Conservation (phyloP, 2,329 filamentous ascomycete genomes). For the Colletotrichum coccodes region DNA sequence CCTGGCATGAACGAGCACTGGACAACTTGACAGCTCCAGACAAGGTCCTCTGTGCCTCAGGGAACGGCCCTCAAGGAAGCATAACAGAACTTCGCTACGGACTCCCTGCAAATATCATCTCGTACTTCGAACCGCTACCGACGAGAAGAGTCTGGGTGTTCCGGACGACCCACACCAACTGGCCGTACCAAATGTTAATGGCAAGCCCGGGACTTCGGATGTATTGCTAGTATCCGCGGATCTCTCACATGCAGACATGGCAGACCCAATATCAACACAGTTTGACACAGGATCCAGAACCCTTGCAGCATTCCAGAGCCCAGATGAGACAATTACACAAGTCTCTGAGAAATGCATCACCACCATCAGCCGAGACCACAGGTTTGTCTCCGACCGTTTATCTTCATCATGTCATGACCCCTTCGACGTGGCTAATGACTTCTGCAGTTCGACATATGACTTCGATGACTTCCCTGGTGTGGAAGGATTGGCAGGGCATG, state of each 20-base stretch:
- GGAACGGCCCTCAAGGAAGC: slow-evolving; percentile 69
- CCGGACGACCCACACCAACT: slow-evolving; percentile 38
- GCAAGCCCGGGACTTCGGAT: slow-evolving; percentile 59
- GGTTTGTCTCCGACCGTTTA: slow-evolving; percentile 43
- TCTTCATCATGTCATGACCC: neutral
- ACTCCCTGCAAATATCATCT: slow-evolving; percentile 73
- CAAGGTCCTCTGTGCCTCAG: slow-evolving; percentile 73
- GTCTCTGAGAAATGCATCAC: slow-evolving; percentile 61
- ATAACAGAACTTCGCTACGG: slow-evolving; percentile 78
- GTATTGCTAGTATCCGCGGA: slow-evolving; percentile 60
- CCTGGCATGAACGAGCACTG: slow-evolving; percentile 21
- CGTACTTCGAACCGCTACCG: slow-evolving; percentile 63
- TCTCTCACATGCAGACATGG: slow-evolving; percentile 55
- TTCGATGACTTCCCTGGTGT: slow-evolving; percentile 26
- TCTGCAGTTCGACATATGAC: neutral
- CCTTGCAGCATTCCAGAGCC: slow-evolving; percentile 53
- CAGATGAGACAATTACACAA: slow-evolving; percentile 57
- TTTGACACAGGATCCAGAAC: slow-evolving; percentile 67
- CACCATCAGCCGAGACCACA: slow-evolving; percentile 46
- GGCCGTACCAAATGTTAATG: slow-evolving; percentile 54
- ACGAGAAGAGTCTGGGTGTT: slow-evolving; percentile 67
- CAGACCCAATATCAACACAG: slow-evolving; percentile 49
- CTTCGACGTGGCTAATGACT: neutral
- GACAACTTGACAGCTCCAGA: slow-evolving; percentile 45
- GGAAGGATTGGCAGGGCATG: slow-evolving; percentile 50